Conservation (phyloP, 148 eudicot species). For the Oxyria digyna region DNA sequence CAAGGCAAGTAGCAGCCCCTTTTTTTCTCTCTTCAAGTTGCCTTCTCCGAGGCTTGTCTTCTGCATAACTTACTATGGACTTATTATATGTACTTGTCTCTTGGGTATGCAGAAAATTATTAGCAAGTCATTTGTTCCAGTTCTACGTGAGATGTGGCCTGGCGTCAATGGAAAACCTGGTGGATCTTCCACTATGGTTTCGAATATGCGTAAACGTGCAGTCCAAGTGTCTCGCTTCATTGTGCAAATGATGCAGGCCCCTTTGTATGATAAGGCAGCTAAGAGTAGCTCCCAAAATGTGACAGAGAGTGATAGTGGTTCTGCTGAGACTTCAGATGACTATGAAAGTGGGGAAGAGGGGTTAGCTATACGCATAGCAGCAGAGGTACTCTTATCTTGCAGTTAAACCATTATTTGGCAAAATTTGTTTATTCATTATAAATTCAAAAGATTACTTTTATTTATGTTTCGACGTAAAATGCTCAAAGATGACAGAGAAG, state of each 20-base stretch:
- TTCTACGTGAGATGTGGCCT: slow-evolving; percentile 75
- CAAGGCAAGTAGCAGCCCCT: slow-evolving; percentile 66
- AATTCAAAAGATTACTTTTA: no score
- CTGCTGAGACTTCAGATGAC: slow-evolving; percentile 30
- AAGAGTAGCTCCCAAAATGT: slow-evolving; percentile 18
- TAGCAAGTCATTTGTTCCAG: slow-evolving; percentile 67
- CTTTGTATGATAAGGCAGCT: slow-evolving; percentile 39
- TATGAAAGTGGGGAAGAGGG: slow-evolving; percentile 78
- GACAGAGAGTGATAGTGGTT: slow-evolving; percentile 20
- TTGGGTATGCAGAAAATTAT: slow-evolving; percentile 49
- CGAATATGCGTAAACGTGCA: slow-evolving; percentile 84
- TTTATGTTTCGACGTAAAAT: no score
- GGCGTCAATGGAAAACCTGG: slow-evolving; percentile 65
- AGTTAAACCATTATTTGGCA: no score
- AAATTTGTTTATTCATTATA: no score
- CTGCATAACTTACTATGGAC: background rate
- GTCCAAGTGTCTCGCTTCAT: slow-evolving; percentile 88
- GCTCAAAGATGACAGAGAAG: slow-evolving; percentile 64
- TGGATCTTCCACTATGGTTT: slow-evolving; percentile 46
- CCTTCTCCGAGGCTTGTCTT: background rate
- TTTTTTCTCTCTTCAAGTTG: no score
- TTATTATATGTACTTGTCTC: background rate
- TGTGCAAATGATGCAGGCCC: slow-evolving; percentile 89
- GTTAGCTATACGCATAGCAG: slow-evolving; percentile 72
- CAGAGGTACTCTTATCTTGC: slow-evolving; percentile 44